Base-by-base conservation (phyloP, 495 filamentous ascomycete genomes). In the Penicillium crystallinum region DNA sequence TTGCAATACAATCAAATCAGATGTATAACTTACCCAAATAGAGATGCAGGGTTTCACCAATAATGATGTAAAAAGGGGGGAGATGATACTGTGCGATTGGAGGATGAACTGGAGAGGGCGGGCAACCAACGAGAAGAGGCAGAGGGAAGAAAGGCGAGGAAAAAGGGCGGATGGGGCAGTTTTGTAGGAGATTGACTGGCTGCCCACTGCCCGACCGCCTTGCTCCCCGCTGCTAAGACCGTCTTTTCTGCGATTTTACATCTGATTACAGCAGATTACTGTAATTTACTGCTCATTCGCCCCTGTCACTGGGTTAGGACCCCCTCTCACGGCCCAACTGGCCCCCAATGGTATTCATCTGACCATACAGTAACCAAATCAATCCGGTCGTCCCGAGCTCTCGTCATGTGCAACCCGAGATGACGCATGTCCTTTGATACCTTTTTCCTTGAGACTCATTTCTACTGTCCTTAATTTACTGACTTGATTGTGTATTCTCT, bases 121-220 rank as follows among this genome's bases (percentile, higher is more conserved):
- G 71, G 70, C 62, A 65, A 71, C 70, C 72, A 75, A 75, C 72
- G 70, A 75, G 72, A 73, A 62, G 58, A 57, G 69, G 69, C 70
- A 72, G 69, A 69, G 59, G 58, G 57, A 62, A 61, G 65, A 57
- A 65, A 73, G 67, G 65, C 46, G 61, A 63, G 67, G 60, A 64
- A 70, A 66, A 66, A 72, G 68, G 61, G 69, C 66, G 70, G 70
- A 75, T 72, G 70, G 71, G 66, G 72, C 69, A 75, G 48, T 74
- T 74, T 66, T 77, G 70, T 75, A 74, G 38, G 43, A 39, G 38
- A 49, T 36, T 54, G 46, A 52, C 52, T 56, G 58, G 51, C 40
- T 47, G 35, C 29, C 35, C 19, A 25, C n/a, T 12, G 14, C 7
- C 33, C 10, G 29, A 45, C 39, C 46, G 53, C 30, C 48, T 50